Evolutionary conservation across 768 basidiomycete genomes (phyloP).

Genomic region (Antrodiella citrinella): DNA sequence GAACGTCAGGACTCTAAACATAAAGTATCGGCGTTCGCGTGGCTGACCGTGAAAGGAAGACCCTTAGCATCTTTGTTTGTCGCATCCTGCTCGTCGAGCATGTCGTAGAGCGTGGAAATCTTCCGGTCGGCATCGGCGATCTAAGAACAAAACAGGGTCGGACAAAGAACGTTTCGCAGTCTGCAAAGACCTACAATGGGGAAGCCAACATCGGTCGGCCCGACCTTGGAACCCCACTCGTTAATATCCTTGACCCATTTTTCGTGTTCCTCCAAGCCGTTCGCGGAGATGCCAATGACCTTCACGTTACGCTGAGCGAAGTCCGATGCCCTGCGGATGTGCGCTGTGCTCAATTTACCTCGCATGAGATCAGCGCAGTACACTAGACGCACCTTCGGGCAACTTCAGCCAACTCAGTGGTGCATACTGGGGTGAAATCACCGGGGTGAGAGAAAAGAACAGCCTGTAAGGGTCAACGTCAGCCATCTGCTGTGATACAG

Average conservation of each 20-base stretch:
- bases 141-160: constrained; percentile 26
- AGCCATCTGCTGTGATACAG: not conserved
- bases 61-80: constrained; percentile 84
- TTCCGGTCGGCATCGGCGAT: constrained; percentile 89
- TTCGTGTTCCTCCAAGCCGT: constrained; percentile 76
- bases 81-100: constrained; percentile 93
- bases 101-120: constrained; percentile 83
- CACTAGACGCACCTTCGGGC: constrained; percentile 49
- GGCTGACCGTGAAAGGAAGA: constrained; percentile 79
- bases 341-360: not conserved
- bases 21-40: not conserved
- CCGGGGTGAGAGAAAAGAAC: constrained; percentile 94
- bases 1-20: not conserved
- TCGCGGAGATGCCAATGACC: constrained; percentile 90
- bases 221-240: constrained; percentile 61
- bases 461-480: constrained; percentile 45
- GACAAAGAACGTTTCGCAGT: too few relatives aligned
- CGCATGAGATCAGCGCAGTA: too few relatives aligned
- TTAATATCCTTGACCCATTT: constrained; percentile 89
- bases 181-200: constrained; percentile 63
- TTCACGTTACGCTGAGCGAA: constrained; percentile 87
- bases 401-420: constrained; percentile 96
- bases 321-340: constrained; percentile 46
- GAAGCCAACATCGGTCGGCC: constrained; percentile 73
- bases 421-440: constrained; percentile 90